Evolutionary conservation across 1,284 basidiomycete genomes (phyloP), one percentile per base, ranked within the genome.

Genomic region (Puccinia coronata): DNA sequence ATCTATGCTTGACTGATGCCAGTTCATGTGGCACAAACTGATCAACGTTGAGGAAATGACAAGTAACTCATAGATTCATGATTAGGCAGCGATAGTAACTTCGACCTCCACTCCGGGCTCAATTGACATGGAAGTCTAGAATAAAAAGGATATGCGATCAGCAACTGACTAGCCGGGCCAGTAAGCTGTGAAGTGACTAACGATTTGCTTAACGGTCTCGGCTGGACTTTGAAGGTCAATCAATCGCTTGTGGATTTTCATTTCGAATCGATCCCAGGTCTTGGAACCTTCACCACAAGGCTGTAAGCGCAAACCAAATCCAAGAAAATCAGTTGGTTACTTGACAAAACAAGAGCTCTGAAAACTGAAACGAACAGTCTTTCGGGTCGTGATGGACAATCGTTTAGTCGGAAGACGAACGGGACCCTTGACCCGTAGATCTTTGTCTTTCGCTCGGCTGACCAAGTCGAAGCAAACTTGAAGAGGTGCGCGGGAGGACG

Each of bases 171-270:
- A 72, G 47, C 53, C 63, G 34, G 2, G 25, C 34, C 6, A 67
- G 43, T 25, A 20, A 20, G 53, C 25, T 9, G 8, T 59, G 57
- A 18, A 34, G 34, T 16, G 12, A 89, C 93, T 86, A 84, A 96
- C 95, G 87, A 99, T 99, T 90, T 99, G 96, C 91, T 99, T 99
- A 89, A 99, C 97, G 85, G 98, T 94, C 90, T 99, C 97, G 87
- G 93, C 94, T 83, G 96, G 96, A 82, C 96, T 96, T 90, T 96
- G 95, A 84, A 99, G 90, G 90, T 99, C 97, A 87, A 99, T 99
- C 88, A 99, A 91, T 86, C 97, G 94, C 90, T 99, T 99, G 92
- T 99, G 96, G 85, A 99, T 91, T 90, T 96, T 95, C 89, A 99
- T 92, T 90, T 99, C 96, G 89, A 96, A 99, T 86, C 94, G 92